Conservation (phyloP, 2,329 filamentous ascomycete species). For the Fusarium chaquense region DNA sequence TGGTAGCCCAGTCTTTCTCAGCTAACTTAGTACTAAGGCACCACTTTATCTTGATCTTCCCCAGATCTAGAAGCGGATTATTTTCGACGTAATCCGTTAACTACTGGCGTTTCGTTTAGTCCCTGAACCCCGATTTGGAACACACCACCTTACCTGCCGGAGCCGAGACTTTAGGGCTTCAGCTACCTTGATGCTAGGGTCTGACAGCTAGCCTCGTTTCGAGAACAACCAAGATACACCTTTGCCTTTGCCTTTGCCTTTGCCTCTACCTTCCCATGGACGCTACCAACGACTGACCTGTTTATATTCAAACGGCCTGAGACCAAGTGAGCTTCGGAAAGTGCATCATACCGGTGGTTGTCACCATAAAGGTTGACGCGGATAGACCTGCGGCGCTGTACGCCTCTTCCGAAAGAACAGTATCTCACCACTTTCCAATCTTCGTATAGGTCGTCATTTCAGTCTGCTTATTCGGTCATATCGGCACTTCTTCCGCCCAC, state of each 20-base stretch:
- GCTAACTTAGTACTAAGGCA: neutral
- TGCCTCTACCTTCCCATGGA: neutral
- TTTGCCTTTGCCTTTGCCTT: neutral
- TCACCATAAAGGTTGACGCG: neutral
- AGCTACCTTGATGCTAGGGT: conserved; percentile 6
- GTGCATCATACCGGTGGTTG: neutral
- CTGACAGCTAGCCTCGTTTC: conserved; percentile 15
- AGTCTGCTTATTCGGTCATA: conserved; percentile 10
- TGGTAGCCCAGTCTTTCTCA: neutral
- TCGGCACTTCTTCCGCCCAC: conserved; percentile 9
- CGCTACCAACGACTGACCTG: neutral
- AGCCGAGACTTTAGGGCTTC: conserved; percentile 25
- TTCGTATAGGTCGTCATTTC: neutral
- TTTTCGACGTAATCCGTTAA: conserved; percentile 19
- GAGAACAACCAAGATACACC: conserved; percentile 1
- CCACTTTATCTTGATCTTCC: conserved; percentile 20
- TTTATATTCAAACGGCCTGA: neutral
- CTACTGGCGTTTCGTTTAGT: conserved; percentile 11
- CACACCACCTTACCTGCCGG: conserved; percentile 4
- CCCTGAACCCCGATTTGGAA: conserved; percentile 5
- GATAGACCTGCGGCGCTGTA: conserved; percentile 2
- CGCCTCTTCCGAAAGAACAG: conserved; percentile 1
- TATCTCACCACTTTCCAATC: conserved; percentile 18
- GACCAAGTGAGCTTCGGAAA: neutral
- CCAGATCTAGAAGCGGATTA: conserved; percentile 7